Base-by-base conservation (phyloP, 2,329 filamentous ascomycete genomes). In the Fusarium sp. region DNA sequence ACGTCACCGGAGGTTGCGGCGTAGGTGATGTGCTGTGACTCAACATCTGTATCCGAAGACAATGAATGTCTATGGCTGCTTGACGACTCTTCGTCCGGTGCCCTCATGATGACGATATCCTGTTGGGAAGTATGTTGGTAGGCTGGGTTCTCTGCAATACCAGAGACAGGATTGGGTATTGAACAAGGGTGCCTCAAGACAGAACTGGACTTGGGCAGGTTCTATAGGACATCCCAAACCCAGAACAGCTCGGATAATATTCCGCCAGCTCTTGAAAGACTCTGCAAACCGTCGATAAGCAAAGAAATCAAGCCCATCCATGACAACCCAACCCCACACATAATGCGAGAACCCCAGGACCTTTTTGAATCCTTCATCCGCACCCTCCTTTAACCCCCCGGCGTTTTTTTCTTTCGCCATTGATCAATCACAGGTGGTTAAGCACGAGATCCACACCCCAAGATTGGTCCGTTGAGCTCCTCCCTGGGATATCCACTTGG, bases 391-490 rank as follows among this genome's bases (percentile, higher is more conserved):
- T 23, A 29, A 54, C 50, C 44, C 51, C 44, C 44, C 25, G 38
- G 25, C 42, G 27, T 34, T 29, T 36, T 53, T 36, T 11, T 18
- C 33, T 9, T 23, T n/a, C 31, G 31, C 31, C 14, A 58, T 46
- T 40, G 51, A 68, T 67, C 59, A 58, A 69, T 64, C 67, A 64
- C 27, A 42, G 14, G 31, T 27, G 20, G 16, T 27, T n/a, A 20
- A 25, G 33, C 27, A 13, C 55, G 29, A 58, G 56, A 25, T 58
- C 56, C 42, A 27, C 29, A 33, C 11, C 42, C 25, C 36, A 31
- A 57, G 36, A 42, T 53, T 46, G 36, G 44, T 54, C 20, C 20
- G 53, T 31, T 56, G 31, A 16, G 36, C 18, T 40, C 44, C 44
- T 40, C 44, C 44, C 34, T 59, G 42, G 31, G 31, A 56, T 63